A percentile compares a stretch with the other conserved stretches of the same genome.
Conservation (phyloP, 202 grass and related monocot species). For the Setaria viridis region DNA sequence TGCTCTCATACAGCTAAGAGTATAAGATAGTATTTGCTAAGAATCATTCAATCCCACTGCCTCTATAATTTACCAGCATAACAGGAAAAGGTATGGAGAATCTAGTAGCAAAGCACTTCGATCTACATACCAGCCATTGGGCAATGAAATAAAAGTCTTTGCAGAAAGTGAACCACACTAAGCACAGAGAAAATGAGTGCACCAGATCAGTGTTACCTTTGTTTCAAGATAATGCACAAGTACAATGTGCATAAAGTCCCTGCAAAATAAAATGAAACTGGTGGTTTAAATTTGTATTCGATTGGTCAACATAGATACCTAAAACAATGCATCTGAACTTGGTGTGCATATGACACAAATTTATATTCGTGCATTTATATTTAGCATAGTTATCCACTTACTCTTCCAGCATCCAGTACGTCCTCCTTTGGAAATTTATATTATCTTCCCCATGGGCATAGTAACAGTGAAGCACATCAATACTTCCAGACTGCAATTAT, state of each 20-base stretch:
- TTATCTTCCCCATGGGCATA: conserved; percentile 92
- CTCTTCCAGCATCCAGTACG: conserved; percentile 93
- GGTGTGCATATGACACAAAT: neutral
- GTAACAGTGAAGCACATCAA: conserved; percentile 94
- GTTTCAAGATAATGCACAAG: conserved; percentile 93
- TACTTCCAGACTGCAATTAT: conserved; percentile 68
- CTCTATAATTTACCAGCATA: neutral
- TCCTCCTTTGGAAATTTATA: conserved; percentile 85
- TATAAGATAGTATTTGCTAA: neutral
- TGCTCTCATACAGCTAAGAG: neutral
- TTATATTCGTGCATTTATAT: neutral
- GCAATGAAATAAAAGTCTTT: neutral
- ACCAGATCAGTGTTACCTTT: conserved; percentile 51
- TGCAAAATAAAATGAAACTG: conserved; percentile 48
- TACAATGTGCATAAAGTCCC: conserved; percentile 93
- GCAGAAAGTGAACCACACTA: neutral
- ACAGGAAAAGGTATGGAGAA: neutral
- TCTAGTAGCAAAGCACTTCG: neutral
- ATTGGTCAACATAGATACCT: conserved; percentile 23
- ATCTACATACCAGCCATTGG: neutral
- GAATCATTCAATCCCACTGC: too few species aligned
- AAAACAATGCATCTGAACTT: conserved; percentile 36
- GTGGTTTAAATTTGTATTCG: conserved; percentile 26
- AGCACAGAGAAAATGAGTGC: neutral
- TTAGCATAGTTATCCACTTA: conserved; percentile 33